Percentiles rank a stretch among this genome's conserved stretches.
Conservation (phyloP, 352 stramenopile species). For the Globisporangium spiculum region DNA sequence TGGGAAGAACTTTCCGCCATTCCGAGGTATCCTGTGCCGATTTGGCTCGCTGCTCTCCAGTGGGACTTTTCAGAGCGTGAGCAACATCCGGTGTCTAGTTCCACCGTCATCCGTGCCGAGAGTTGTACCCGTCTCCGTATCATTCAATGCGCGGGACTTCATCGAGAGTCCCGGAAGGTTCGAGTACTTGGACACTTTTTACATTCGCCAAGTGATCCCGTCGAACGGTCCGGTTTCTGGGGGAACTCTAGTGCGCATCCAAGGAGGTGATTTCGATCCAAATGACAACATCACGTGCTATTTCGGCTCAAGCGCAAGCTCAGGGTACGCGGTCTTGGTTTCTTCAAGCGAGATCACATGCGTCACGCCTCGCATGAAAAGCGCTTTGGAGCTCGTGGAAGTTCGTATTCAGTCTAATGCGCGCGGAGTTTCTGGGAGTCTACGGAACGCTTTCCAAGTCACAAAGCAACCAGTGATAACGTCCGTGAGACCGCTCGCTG, state of each 20-base stretch:
- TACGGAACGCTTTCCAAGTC: slow-evolving; percentile 36
- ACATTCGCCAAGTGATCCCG: slow-evolving; percentile 36
- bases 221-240: slow-evolving; percentile 47
- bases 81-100: slow-evolving; percentile 41
- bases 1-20: slow-evolving; percentile 48
- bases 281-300: slow-evolving; percentile 43
- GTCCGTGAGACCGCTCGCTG: slow-evolving; percentile 33
- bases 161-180: slow-evolving; percentile 25
- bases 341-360: slow-evolving; percentile 47
- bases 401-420: slow-evolving; percentile 28
- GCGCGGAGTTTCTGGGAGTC: slow-evolving; percentile 23
- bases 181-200: slow-evolving; percentile 35
- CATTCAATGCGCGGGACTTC: slow-evolving; percentile 70
- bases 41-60: slow-evolving; percentile 27
- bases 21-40: slow-evolving; percentile 32
- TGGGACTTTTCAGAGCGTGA: slow-evolving; percentile 34
- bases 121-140: slow-evolving; percentile 37
- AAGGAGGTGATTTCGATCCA: slow-evolving; percentile 43
- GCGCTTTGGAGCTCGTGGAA: slow-evolving; percentile 21
- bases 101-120: slow-evolving; percentile 24
- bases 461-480: slow-evolving; percentile 39
- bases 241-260: slow-evolving; percentile 59
- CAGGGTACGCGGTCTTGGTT: slow-evolving; percentile 27
- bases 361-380: slow-evolving; percentile 23
- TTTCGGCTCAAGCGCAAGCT: slow-evolving; percentile 33